Conservation (phyloP, 202 grass and related monocot species). For the Thinopyrum obtusiflorum region DNA sequence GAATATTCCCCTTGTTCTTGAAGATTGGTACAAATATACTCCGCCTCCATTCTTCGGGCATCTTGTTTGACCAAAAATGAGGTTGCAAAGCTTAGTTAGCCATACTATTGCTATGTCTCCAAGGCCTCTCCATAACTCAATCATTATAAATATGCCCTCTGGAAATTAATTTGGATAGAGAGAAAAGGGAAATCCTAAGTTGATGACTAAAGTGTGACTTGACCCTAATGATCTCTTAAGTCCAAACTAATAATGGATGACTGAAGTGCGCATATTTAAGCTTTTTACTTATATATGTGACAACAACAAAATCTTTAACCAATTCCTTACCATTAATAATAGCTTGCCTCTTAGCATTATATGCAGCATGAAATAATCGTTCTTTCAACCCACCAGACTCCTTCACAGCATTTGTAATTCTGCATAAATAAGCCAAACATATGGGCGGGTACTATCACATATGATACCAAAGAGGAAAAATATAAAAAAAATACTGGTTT, state of each 20-base stretch:
- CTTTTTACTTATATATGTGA: neutral
- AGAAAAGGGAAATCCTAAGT: neutral
- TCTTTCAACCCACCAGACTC: conserved; percentile 81
- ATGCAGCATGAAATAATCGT: conserved; percentile 73
- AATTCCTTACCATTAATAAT: conserved; percentile 61
- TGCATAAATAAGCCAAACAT: conserved; percentile 25
- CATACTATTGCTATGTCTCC: too few species aligned
- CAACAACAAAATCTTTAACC: neutral
- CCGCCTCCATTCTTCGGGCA: too few species aligned
- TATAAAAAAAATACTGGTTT: neutral
- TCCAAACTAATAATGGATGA: conserved; percentile 1
- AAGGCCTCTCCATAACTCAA: neutral
- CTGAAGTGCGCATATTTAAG: neutral
- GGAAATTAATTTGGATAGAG: neutral
- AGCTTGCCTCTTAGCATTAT: conserved; percentile 74
- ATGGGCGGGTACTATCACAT: conserved; percentile 13
- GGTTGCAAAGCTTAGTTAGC: too few species aligned
- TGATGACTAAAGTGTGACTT: neutral
- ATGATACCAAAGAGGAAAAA: neutral
- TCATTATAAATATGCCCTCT: neutral
- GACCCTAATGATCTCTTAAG: neutral
- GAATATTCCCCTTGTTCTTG: too few species aligned
- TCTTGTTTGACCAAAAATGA: too few species aligned
- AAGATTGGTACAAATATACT: too few species aligned
- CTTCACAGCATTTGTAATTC: conserved; percentile 87